Base-by-base conservation (phyloP, 768 basidiomycete species). In the Chlorophyllum brunneum region DNA sequence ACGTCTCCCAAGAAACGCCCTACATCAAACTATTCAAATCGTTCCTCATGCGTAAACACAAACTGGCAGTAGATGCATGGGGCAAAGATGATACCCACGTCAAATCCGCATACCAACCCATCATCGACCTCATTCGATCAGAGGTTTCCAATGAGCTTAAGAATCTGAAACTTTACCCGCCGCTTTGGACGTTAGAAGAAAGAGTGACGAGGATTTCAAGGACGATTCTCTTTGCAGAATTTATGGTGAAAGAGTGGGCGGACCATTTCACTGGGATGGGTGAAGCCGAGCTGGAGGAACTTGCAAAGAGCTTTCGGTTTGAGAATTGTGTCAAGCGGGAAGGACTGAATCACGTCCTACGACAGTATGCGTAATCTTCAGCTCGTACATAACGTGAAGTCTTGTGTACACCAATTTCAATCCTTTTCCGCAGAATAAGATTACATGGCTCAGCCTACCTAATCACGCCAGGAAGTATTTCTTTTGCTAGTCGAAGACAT, bases 21-120 rank as follows among this genome's bases (percentile, higher is more conserved):
- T 92, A 89, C 69, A 83, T 84, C 73, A 75, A 72, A 43, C 78
- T 82, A 16, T 77, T 92, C 67, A 71, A 73, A 48, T 73, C 78
- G 11, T 88, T 89, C 70, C 73, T 90, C 26, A 75, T 73, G 37
- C 86, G 81, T 69, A 92, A 92, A 65, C 83, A 89, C 63, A 77
- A 78, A 7, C 78, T 91, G 13, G 87, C 88, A 1, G 74, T 81
- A 23, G 90, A 92, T 61, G 79, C 83, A 1, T 90, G 88, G 88
- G 88, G 88, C 6, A 79, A 85, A 11, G 85, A 90, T 63, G 80
- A 80, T 57, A 67, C 66, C 29, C 61, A 67, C 31, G 82, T 92
- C 41, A 71, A 72, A 36, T 65, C 78, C 51, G 67, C 85, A 48
- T 91, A 88, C 67, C 64, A 81, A 54, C 86, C 88, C 7, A 67